Evolutionary conservation across 148 eudicot genomes (phyloP).

Genomic region (Bassia scoparia): DNA sequence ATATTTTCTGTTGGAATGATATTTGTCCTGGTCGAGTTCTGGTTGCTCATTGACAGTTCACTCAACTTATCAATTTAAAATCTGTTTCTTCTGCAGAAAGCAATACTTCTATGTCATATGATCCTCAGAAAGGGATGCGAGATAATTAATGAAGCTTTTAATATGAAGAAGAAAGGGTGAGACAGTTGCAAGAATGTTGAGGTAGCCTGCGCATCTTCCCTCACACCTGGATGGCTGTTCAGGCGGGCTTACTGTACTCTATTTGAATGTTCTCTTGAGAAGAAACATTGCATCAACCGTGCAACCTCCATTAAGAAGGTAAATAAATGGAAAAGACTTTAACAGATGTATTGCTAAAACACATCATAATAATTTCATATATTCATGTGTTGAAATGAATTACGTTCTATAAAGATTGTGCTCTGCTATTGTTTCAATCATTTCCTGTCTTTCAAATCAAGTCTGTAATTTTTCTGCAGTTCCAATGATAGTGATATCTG

Average conservation of each 20-base stretch:
- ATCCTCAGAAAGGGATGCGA: constrained; percentile 89
- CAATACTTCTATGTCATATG: constrained; percentile 59
- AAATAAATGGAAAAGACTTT: background rate
- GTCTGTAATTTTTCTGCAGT: too few relatives aligned
- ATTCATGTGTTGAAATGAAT: too few relatives aligned
- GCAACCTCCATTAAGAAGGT: constrained; percentile 62
- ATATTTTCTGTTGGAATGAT: background rate
- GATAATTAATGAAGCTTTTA: constrained; percentile 59
- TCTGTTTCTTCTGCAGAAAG: constrained; percentile 41
- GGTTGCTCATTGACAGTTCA: background rate
- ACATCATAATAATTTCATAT: background rate
- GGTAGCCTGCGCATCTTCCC: constrained; percentile 77
- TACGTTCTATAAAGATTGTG: too few relatives aligned
- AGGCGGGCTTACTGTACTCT: constrained; percentile 62
- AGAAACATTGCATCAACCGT: constrained; percentile 51
- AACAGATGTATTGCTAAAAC: background rate
- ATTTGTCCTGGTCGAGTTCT: background rate
- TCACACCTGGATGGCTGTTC: constrained; percentile 54
- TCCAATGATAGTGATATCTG: too few relatives aligned
- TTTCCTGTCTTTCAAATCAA: too few relatives aligned
- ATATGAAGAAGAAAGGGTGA: constrained; percentile 38
- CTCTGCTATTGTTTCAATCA: too few relatives aligned
- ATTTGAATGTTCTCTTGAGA: constrained; percentile 69
- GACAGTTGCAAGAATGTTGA: constrained; percentile 62
- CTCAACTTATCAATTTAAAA: background rate